These are phyloP conservation scores for Arachnopeziza araneosa DNA, from an alignment of 2,329 filamentous ascomycete genomes.

Conservation along the genomic window DNA sequence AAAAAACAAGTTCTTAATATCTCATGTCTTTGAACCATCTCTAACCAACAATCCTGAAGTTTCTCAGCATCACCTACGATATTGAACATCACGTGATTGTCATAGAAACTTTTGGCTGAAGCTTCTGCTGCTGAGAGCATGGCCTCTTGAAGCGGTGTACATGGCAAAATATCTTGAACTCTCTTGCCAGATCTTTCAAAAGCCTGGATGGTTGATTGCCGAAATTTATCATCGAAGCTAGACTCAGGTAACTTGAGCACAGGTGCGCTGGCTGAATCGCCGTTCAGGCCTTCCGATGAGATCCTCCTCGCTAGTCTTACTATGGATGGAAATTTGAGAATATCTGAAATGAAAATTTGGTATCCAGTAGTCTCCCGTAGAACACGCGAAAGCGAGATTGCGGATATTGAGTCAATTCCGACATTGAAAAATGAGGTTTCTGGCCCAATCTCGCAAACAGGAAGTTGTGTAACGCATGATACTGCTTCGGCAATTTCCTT, in stretches of 20 bases:
- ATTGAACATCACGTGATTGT: constrained; percentile 64
- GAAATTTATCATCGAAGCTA: constrained; percentile 19
- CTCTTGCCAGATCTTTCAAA: constrained; percentile 22
- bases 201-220: constrained; percentile 8
- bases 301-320: constrained; percentile 47
- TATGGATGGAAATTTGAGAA: constrained; percentile 66
- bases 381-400: constrained; percentile 60
- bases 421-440: constrained; percentile 72
- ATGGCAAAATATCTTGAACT: constrained; percentile 62
- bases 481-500: constrained; percentile 49
- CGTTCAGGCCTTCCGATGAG: neutral
- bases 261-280: neutral
- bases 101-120: constrained; percentile 51
- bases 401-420: constrained; percentile 78
- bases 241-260: constrained; percentile 12
- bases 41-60: constrained; percentile 56
- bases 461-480: constrained; percentile 42
- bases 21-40: constrained; percentile 60
- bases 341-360: constrained; percentile 58
- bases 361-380: constrained; percentile 43
- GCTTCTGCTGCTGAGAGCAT: constrained; percentile 63
- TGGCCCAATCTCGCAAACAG: constrained; percentile 44
- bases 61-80: constrained; percentile 44
- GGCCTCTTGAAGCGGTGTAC: constrained; percentile 80
- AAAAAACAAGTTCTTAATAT: constrained; percentile 76